Base-by-base conservation (phyloP, 495 filamentous ascomycete genomes). In the Penicillium pulvis region DNA sequence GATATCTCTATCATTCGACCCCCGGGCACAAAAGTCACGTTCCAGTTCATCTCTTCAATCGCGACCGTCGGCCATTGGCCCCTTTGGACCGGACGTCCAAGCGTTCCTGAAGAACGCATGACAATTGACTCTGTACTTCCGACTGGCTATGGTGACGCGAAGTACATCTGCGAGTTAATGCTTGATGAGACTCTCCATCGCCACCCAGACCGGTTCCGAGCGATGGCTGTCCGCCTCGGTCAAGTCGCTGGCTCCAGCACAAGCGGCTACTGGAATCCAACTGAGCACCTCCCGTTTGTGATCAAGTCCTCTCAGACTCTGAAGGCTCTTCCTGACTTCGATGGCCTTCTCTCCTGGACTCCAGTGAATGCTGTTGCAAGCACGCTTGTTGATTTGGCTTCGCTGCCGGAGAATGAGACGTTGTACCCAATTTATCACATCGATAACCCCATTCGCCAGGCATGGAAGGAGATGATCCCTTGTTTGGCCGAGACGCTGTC, bases 11-110 rank as follows among this genome's bases (percentile, higher is more conserved):
- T 36, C 1, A 68, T 66, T 8, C 53, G 16, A 7, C 2, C 31
- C 28, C 26, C 12, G 5, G 10, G 4, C 12, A 49, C 23, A 5
- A 24, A 28, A 24, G 8, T 62, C 20, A 28, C 52, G 1, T 65
- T 58, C 47, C 74, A 74, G 44, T 71, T 87, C 24, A 67, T 86
- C 3, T 87, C 83, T 0, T 86, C 83, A 0, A 81, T 86, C 46
- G 73, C 69, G 2, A 67, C 71, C 0, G 79, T 85, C 2, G 81
- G 81, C 0, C 58, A 75, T 26, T 76, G 81, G 45, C 72, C 74
- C 0, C 53, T 76, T 1, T 35, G 53, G 43, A 69, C 26, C 6
- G 71, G 72, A 0, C 51, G 63, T 7, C 50, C 42, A 1, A 11
- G 55, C 3, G 74, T 83, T 0, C 51, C 66, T 61, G 58, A 12